Evolutionary conservation across 1,139 yeast species (phyloP).

Genomic region (Arxiozyma telluris): DNA sequence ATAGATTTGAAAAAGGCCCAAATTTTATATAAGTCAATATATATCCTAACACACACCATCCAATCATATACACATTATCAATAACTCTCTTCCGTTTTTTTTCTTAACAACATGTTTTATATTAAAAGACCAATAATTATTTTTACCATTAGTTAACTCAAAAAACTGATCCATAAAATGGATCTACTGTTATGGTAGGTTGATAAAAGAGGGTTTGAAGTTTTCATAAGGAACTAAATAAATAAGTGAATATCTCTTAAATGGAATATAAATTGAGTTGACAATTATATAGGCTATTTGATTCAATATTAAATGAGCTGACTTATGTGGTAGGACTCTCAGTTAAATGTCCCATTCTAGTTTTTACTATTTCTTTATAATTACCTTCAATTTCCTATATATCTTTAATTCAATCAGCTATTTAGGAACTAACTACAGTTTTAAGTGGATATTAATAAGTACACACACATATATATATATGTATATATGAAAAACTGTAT

Average conservation of each 20-base stretch:
- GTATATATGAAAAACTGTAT: neutral
- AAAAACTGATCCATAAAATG: no score
- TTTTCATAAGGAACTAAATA: no score
- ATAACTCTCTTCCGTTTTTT: no score
- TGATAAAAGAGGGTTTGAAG: neutral
- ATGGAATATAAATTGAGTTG: neutral
- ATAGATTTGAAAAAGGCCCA: no score
- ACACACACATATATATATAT: no score
- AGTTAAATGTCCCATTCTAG: constrained; percentile 83
- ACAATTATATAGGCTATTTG: neutral
- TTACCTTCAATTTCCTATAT: constrained; percentile 77
- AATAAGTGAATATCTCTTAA: no score
- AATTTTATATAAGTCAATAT: no score
- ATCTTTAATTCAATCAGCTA: constrained; percentile 70
- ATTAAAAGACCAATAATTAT: no score
- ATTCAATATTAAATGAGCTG: constrained; percentile 15
- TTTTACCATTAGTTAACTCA: neutral
- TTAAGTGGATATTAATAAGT: constrained; percentile 6
- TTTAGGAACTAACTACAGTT: constrained; percentile 31
- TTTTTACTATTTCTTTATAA: constrained; percentile 65
- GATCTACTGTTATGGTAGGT: neutral
- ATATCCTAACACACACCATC: no score
- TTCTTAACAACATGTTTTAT: no score
- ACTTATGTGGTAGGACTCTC: constrained; percentile 52
- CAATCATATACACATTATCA: no score